Conservation (phyloP, 306 rosid species). For the Glycyrrhiza uralensis region DNA sequence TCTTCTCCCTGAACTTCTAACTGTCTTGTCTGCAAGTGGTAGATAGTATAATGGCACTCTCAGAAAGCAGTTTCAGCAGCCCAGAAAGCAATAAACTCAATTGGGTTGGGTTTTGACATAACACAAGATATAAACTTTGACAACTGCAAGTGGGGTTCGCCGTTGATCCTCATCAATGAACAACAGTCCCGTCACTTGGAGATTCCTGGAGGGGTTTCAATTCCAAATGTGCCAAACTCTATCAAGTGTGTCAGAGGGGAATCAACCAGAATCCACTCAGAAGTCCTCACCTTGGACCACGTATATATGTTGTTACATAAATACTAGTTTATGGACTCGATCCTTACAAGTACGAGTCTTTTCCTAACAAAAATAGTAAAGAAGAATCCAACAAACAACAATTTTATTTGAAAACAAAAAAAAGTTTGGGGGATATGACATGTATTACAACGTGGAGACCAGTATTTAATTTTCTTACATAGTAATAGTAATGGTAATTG, state of each 20-base stretch:
- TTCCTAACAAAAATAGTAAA: no score
- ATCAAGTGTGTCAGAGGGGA: slow-evolving; percentile 76
- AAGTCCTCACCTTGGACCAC: slow-evolving; percentile 65
- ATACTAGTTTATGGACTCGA: no score
- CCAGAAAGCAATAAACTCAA: slow-evolving; percentile 68
- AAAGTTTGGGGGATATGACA: no score
- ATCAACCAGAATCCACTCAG: slow-evolving; percentile 59
- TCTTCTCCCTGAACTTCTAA: no score
- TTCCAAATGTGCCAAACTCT: slow-evolving; percentile 59
- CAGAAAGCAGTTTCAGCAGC: slow-evolving; percentile 37
- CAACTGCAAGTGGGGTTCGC: slow-evolving; percentile 46
- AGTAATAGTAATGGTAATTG: no score
- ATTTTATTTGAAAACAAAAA: no score
- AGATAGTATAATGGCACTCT: slow-evolving; percentile 69
- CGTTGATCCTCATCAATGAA: slow-evolving; percentile 55
- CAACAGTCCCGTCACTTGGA: slow-evolving; percentile 30
- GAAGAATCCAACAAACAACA: no score
- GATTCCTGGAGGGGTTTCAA: slow-evolving; percentile 63
- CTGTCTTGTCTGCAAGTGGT: no score
- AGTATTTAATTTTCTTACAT: no score
- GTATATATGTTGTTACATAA: slow-evolving; percentile 23
- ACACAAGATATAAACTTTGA: slow-evolving; percentile 29
- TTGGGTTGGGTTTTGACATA: slow-evolving; percentile 55
- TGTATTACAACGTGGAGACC: no score
- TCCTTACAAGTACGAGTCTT: no score